These are phyloP conservation scores for Edaphochlamys debaryana DNA, from an alignment of 139 green algal species.

Conservation along the genomic window DNA sequence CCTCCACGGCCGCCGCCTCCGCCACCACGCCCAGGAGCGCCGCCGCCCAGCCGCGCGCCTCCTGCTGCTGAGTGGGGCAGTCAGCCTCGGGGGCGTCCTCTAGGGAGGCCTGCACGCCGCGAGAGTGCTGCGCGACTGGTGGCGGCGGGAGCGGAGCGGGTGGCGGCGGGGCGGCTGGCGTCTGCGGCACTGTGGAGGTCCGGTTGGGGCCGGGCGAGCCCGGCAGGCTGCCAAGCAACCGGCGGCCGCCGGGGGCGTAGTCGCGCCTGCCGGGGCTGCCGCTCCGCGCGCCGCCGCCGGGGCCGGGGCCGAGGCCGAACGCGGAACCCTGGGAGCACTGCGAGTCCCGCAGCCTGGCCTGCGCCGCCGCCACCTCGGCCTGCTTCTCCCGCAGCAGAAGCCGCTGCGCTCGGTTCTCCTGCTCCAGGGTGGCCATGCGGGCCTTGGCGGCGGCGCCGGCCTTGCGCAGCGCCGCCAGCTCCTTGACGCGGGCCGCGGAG, in stretches of 20 bases:
- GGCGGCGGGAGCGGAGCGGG: too few species aligned
- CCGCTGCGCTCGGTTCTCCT: conserved; percentile 37
- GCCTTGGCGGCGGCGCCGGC: conserved; percentile 2
- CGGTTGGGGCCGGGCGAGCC: too few species aligned
- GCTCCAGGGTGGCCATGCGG: conserved; percentile 34
- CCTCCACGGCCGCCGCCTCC: conserved; percentile 2
- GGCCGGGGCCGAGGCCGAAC: not conserved
- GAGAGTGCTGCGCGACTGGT: too few species aligned
- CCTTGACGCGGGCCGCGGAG: conserved; percentile 15
- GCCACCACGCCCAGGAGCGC: conserved; percentile 8
- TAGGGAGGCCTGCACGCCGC: too few species aligned
- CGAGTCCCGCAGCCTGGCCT: conserved; percentile 8
- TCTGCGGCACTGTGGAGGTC: too few species aligned
- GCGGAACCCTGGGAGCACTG: not conserved
- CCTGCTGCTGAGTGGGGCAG: not conserved
- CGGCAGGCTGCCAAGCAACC: too few species aligned
- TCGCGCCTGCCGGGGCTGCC: not conserved
- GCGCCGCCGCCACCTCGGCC: conserved; percentile 20
- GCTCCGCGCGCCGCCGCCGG: not conserved
- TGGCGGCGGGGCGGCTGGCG: too few species aligned
- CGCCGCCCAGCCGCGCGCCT: not conserved
- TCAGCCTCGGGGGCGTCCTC: too few species aligned
- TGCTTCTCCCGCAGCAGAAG: conserved; percentile 33
- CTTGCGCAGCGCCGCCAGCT: conserved; percentile 23
- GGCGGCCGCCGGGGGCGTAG: not conserved